Percentiles rank a stretch among this genome's conserved stretches.
Conservation (phyloP, 352 stramenopile species). For the Phytophthora sansomeana region DNA sequence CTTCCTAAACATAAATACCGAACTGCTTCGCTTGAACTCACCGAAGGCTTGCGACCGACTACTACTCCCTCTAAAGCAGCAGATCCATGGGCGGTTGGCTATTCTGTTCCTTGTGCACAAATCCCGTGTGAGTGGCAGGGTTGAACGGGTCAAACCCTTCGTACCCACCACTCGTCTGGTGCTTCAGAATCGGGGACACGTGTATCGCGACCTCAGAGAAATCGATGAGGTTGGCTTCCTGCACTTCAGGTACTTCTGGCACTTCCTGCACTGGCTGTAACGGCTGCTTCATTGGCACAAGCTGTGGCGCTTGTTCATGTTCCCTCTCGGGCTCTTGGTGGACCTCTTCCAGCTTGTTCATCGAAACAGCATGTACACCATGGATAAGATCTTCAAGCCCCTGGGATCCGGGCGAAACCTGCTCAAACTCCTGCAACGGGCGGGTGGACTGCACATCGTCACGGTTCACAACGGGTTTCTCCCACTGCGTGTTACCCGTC, state of each 20-base stretch:
- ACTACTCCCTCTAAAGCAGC: slow-evolving; percentile 41
- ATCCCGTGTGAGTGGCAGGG: slow-evolving; percentile 21
- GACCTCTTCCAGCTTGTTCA: slow-evolving; percentile 25
- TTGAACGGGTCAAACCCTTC: slow-evolving; percentile 60
- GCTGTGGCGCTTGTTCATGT: slow-evolving; percentile 26
- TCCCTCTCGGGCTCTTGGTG: slow-evolving; percentile 39
- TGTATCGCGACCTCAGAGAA: slow-evolving; percentile 69
- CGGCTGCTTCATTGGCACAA: slow-evolving; percentile 40
- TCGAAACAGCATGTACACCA: slow-evolving; percentile 23
- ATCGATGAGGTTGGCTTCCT: slow-evolving; percentile 67
- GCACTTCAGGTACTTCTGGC: slow-evolving; percentile 28
- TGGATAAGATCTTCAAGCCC: slow-evolving; percentile 40
- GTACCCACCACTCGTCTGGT: slow-evolving; percentile 21
- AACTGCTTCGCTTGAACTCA: slow-evolving; percentile 30
- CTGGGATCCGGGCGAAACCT: slow-evolving; percentile 45
- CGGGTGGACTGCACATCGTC: slow-evolving; percentile 44
- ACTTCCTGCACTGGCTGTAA: slow-evolving; percentile 42
- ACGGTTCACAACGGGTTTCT: slow-evolving; percentile 76
- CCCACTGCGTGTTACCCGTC: slow-evolving; percentile 75
- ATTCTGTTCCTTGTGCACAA: slow-evolving; percentile 35
- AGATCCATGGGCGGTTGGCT: slow-evolving; percentile 48
- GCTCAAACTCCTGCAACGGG: slow-evolving; percentile 37
- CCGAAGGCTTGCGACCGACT: slow-evolving; percentile 1
- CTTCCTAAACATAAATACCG: slow-evolving; percentile 46
- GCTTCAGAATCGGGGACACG: slow-evolving; percentile 45